phyloP scores from a whole-genome alignment of 2,329 filamentous ascomycete genomes.

The Hypomyces perniciosus region DNA sequence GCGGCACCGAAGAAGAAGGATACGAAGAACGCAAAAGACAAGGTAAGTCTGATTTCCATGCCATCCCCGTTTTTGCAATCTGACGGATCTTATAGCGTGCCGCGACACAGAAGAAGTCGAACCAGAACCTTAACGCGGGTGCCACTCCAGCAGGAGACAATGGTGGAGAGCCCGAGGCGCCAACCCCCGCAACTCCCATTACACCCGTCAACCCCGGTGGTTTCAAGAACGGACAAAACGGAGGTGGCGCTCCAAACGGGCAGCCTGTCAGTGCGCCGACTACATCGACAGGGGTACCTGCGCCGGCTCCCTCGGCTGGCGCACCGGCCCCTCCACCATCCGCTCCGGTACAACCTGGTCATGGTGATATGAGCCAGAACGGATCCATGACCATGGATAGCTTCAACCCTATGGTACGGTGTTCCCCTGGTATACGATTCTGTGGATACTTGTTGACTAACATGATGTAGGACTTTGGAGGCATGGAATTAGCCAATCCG shows the following conservation, averaged over 20 bases:
- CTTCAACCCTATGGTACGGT: slow-evolving; percentile 38
- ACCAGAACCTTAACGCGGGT: slow-evolving; percentile 42
- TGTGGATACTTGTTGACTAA: slow-evolving; percentile 6
- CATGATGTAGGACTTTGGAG: slow-evolving; percentile 33
- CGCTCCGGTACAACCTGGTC: slow-evolving; percentile 38
- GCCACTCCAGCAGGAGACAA: slow-evolving; percentile 54
- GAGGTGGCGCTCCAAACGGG: slow-evolving; percentile 25
- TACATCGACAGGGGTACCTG: slow-evolving; percentile 19
- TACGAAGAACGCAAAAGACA: slow-evolving; percentile 56
- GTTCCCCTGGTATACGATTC: neutral
- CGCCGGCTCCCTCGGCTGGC: slow-evolving; percentile 26
- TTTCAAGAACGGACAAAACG: slow-evolving; percentile 36
- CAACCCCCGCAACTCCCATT: slow-evolving; percentile 58
- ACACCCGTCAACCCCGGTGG: slow-evolving; percentile 49
- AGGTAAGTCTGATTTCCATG: slow-evolving; percentile 37
- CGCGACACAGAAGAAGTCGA: slow-evolving; percentile 58
- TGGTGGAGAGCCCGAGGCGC: slow-evolving; percentile 50
- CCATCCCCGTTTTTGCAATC: slow-evolving; percentile 11
- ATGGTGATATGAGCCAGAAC: slow-evolving; percentile 44
- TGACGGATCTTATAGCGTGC: slow-evolving; percentile 34
- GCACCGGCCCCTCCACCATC: slow-evolving; percentile 33
- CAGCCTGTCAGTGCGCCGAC: slow-evolving; percentile 24
- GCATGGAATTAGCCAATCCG: slow-evolving; percentile 52
- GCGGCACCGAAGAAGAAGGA: slow-evolving; percentile 74
- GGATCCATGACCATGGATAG: slow-evolving; percentile 40